These are phyloP conservation scores for Acacia confusa DNA, from an alignment of 306 rosid species.

Conservation along the genomic window DNA sequence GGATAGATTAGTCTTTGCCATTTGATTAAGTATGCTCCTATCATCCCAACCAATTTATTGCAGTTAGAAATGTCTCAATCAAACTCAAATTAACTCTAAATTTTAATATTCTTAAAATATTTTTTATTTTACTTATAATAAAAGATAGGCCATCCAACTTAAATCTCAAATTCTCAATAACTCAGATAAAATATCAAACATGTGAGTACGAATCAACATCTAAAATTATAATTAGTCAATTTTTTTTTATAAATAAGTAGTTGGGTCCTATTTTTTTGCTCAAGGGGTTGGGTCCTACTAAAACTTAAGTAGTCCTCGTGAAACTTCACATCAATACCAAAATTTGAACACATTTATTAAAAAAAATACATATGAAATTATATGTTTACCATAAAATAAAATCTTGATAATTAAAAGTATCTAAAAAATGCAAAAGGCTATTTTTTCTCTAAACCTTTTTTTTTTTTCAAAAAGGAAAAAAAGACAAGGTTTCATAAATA, in stretches of 20 bases:
- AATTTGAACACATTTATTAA: too few relatives aligned
- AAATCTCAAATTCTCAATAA: background rate
- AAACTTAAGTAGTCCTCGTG: background rate
- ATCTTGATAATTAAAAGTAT: background rate
- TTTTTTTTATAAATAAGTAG: background rate
- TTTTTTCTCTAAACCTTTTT: background rate
- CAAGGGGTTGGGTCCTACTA: background rate
- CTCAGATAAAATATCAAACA: background rate
- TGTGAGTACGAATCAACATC: background rate
- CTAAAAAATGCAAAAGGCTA: background rate
- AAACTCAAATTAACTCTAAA: background rate
- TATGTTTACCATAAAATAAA: background rate
- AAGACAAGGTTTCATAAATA: background rate
- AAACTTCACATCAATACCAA: background rate
- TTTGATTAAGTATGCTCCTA: background rate
- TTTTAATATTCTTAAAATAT: too few relatives aligned
- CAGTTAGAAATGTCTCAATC: background rate
- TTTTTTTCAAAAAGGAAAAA: background rate
- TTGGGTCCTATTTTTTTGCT: too few relatives aligned
- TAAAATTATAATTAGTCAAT: background rate
- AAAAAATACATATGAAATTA: background rate
- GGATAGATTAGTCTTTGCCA: background rate
- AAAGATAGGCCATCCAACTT: background rate
- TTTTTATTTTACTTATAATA: background rate
- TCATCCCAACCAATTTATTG: background rate